phyloP scores from a whole-genome alignment of 352 stramenopile genomes.

The Detonula confervacea region DNA sequence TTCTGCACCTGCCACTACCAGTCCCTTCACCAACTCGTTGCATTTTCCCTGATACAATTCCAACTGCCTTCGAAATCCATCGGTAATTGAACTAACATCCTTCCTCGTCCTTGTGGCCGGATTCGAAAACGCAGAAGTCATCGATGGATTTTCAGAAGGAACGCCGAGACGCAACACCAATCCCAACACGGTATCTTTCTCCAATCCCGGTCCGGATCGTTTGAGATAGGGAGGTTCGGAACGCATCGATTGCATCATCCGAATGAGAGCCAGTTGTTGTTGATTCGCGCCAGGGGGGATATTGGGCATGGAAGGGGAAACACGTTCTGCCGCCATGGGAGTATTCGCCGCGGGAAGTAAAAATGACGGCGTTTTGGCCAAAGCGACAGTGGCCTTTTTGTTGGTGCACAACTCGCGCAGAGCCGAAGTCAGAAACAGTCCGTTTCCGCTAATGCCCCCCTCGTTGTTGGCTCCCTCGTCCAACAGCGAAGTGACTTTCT shows the following conservation, averaged over 20 bases:
- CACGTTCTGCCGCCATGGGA: conserved; percentile 48
- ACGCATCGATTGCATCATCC: conserved; percentile 56
- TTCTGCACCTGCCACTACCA: conserved; percentile 72
- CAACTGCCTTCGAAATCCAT: conserved; percentile 69
- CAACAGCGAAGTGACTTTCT: conserved; percentile 59
- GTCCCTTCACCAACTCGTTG: conserved; percentile 70
- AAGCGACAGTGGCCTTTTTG: conserved; percentile 67
- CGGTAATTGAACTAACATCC: conserved; percentile 56
- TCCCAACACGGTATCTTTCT: conserved; percentile 82
- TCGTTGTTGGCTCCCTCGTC: conserved; percentile 37
- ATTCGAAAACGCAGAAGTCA: conserved; percentile 64
- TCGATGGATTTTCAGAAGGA: conserved; percentile 59
- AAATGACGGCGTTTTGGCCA: conserved; percentile 64
- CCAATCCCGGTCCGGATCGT: conserved; percentile 75
- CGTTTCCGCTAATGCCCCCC: conserved; percentile 34
- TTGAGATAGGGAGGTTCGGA: conserved; percentile 55
- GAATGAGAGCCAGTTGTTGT: conserved; percentile 50
- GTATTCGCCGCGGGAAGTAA: conserved; percentile 63
- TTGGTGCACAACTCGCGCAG: conserved; percentile 69
- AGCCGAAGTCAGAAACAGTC: conserved; percentile 64
- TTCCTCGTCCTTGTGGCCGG: conserved; percentile 44
- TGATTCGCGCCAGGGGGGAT: conserved; percentile 20
- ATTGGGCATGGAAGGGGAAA: conserved; percentile 39
- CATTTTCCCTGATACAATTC: conserved; percentile 74
- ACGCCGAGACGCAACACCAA: conserved; percentile 65